These are phyloP conservation scores for Stephanodiscus minutulus DNA, from an alignment of 108 stramenopile species.

Conservation along the genomic window DNA sequence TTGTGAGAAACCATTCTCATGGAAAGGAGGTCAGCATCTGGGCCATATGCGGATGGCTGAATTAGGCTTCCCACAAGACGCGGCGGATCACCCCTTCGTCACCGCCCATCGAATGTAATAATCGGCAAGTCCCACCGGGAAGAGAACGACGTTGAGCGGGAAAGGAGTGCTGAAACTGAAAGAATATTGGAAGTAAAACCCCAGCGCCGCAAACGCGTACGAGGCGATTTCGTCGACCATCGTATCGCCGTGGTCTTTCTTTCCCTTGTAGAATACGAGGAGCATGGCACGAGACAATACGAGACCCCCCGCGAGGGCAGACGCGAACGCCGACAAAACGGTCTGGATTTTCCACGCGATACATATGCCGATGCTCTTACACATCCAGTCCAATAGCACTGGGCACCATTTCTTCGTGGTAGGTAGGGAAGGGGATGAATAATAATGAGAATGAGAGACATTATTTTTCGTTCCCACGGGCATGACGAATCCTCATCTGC, in stretches of 20 bases:
- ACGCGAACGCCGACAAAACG: constrained; percentile 85
- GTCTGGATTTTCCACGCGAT: constrained; percentile 93
- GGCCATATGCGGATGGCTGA: neutral
- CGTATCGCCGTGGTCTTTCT: constrained; percentile 71
- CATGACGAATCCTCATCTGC: constrained; percentile 18
- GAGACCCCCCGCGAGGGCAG: constrained; percentile 86
- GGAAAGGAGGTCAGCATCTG: neutral
- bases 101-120: constrained; percentile 76
- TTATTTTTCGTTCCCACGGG: neutral
- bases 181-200: constrained; percentile 84
- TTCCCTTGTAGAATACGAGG: constrained; percentile 40
- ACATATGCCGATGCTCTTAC: constrained; percentile 80
- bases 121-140: constrained; percentile 79
- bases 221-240: constrained; percentile 81
- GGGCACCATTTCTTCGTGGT: constrained; percentile 73
- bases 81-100: constrained; percentile 25
- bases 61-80: neutral
- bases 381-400: constrained; percentile 66
- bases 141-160: constrained; percentile 85
- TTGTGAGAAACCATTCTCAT: neutral
- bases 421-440: too few species aligned
- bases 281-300: constrained; percentile 84
- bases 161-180: constrained; percentile 81
- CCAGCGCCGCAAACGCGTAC: constrained; percentile 82
- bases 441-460: neutral